phyloP scores from a whole-genome alignment of 805 yeast genomes.

The Babjeviella inositovora region DNA sequence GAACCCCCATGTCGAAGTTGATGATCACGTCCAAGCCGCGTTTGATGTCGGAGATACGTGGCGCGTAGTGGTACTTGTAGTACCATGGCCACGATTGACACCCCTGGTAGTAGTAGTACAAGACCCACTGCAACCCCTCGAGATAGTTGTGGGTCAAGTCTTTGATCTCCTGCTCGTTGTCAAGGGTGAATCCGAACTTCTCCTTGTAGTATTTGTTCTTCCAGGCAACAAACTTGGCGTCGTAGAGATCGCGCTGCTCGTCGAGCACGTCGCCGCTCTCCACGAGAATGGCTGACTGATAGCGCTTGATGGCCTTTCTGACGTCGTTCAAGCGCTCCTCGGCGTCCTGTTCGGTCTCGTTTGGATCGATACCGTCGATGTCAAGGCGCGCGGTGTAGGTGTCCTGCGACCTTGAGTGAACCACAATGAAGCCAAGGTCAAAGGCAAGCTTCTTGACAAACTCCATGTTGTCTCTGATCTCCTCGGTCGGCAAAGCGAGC shows the following conservation, averaged over 20 bases:
- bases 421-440: constrained; percentile 49
- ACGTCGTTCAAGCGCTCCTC: constrained; percentile 31
- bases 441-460: constrained; percentile 49
- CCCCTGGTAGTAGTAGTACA: constrained; percentile 80
- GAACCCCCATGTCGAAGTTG: constrained; percentile 52
- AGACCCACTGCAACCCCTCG: constrained; percentile 95
- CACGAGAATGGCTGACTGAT: constrained; percentile 46
- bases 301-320: constrained; percentile 40
- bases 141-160: constrained; percentile 66
- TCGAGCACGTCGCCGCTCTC: constrained; percentile 39
- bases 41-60: constrained; percentile 78
- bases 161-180: constrained; percentile 41
- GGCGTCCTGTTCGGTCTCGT: constrained; percentile 53
- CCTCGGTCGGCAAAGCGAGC: constrained; percentile 26
- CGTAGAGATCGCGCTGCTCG: constrained; percentile 47
- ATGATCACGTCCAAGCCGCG: constrained; percentile 54
- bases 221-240: constrained; percentile 65
- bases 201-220: constrained; percentile 71
- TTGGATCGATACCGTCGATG: constrained; percentile 56
- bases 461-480: constrained; percentile 30
- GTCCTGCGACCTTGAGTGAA: constrained; percentile 43
- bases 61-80: constrained; percentile 80
- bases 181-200: constrained; percentile 53
- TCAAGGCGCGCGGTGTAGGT: constrained; percentile 48
- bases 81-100: constrained; percentile 96